A percentile compares a stretch with the other conserved stretches of the same genome.
Evolutionary conservation across 495 filamentous ascomycete species (phyloP).

Genomic region (Penicillium salamii): DNA sequence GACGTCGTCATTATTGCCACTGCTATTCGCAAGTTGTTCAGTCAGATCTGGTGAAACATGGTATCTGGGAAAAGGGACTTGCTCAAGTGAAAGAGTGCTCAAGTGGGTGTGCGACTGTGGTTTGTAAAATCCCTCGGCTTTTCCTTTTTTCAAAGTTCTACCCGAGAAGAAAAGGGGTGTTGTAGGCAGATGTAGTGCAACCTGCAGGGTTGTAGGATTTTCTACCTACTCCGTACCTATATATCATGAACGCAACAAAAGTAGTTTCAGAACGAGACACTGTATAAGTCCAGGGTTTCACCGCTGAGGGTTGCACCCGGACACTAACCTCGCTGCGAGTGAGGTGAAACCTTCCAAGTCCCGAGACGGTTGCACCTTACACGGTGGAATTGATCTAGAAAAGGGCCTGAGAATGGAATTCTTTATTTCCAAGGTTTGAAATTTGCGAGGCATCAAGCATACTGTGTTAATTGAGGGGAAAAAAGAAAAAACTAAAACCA

Average conservation of each 20-base stretch:
- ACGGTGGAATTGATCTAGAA: too few relatives aligned
- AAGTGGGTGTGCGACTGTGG: not conserved
- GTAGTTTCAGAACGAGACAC: slow-evolving; percentile 2
- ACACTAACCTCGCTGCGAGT: slow-evolving; percentile 2
- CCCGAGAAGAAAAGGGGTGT: too few relatives aligned
- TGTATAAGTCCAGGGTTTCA: not conserved
- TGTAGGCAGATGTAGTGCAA: not conserved
- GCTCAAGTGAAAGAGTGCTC: not conserved
- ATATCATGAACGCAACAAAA: not conserved
- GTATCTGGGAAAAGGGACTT: too few relatives aligned
- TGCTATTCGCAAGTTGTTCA: slow-evolving; percentile 25
- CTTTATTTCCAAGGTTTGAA: not conserved
- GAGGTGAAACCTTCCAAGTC: not conserved
- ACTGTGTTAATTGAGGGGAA: too few relatives aligned
- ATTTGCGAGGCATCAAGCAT: too few relatives aligned
- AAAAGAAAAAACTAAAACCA: not conserved
- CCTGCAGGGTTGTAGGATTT: not conserved
- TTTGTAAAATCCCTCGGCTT: too few relatives aligned
- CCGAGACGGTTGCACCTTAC: not conserved
- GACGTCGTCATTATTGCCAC: slow-evolving; percentile 24
- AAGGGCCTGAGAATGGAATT: not conserved
- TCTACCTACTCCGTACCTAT: too few relatives aligned
- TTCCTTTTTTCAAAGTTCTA: too few relatives aligned
- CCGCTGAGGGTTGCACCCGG: slow-evolving; percentile 9
- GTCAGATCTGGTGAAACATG: slow-evolving; percentile 19